Evolutionary conservation across 1,284 basidiomycete species (phyloP), one percentile per base, ranked within the genome.

Genomic region (Puccinia novopanici): DNA sequence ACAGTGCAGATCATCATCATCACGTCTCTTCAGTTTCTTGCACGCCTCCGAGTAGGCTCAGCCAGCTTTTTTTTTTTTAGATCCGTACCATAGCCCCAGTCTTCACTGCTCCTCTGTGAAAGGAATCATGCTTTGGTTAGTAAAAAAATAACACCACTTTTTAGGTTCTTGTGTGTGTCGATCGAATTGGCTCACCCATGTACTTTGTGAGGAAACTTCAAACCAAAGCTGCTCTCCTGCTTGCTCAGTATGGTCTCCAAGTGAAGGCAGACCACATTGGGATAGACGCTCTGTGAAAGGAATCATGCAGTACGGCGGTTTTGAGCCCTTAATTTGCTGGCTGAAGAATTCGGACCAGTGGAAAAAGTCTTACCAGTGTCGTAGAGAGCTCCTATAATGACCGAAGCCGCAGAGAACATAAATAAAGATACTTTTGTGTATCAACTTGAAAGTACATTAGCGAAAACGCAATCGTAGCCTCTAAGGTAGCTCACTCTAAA

Each of bases 201-300:
- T 9, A 80, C 78, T 67, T 71, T 70, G 45, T 80, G 78, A 34
- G 68, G 78, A 72, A 80, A 80, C 42, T 74, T 61, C n/a, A 80
- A 67, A 24, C 61, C 71, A 34, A 74, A 22, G 30, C 37, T 30
- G 17, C 13, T 48, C 67, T 61, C 78, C 54, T 80, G 57, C 63
- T 65, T 65, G 40, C 71, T 71, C 59, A 80, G 48, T 37, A 73
- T 52, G 22, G 78, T 74, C 42, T 80, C 78, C 59, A 80, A 80
- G 45, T 80, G 78, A 48, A 80, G 59, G 73, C 42, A 80, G 34
- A 65, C 61, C n/a, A 80, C 78, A 50, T 80, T 80, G 12, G 78
- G 78, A 55, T 80, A 80, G 30, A 80, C 78, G 19, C 78, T 71
- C 78, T 80, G 48, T 13, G 5, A 30, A 27, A 65, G 19, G 45